Conservation (phyloP, 495 filamentous ascomycete genomes). For the Hypoxylon lenormandii region DNA sequence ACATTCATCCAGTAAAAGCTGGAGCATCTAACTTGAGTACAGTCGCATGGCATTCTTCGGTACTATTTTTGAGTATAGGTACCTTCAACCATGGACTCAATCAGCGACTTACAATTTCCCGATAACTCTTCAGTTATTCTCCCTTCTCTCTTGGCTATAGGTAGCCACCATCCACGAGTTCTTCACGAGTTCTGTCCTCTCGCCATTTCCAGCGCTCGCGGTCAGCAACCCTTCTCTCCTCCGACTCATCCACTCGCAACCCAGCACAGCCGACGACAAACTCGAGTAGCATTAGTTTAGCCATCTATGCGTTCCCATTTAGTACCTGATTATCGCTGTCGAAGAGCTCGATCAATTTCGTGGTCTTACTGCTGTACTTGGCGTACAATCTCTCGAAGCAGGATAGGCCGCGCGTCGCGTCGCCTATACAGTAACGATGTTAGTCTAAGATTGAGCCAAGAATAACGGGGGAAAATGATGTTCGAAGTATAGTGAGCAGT, state of each 20-base stretch:
- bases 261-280: conserved; percentile 53
- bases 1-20: no score
- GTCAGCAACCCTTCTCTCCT: conserved; percentile 50
- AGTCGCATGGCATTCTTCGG: no score
- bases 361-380: conserved; percentile 52
- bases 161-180: no score
- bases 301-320: conserved; percentile 50
- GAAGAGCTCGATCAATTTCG: conserved; percentile 56
- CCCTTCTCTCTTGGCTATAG: no score
- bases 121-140: no score
- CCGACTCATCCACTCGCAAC: conserved; percentile 44
- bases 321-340: conserved; percentile 59
- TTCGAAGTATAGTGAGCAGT: no score
- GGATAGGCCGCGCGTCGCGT: conserved; percentile 47
- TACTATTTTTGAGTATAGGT: no score
- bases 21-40: no score
- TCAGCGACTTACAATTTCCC: no score
- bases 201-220: conserved; percentile 50
- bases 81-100: no score
- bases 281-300: conserved; percentile 53
- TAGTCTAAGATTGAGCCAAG: no score
- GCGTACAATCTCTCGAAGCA: conserved; percentile 57
- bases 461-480: no score
- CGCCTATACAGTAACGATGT: conserved; percentile 13
- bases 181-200: conserved; percentile 37